Percentiles rank a stretch among this genome's conserved stretches.
Conservation (phyloP, 139 green algal genomes). For the Coccomyxa sp. region DNA sequence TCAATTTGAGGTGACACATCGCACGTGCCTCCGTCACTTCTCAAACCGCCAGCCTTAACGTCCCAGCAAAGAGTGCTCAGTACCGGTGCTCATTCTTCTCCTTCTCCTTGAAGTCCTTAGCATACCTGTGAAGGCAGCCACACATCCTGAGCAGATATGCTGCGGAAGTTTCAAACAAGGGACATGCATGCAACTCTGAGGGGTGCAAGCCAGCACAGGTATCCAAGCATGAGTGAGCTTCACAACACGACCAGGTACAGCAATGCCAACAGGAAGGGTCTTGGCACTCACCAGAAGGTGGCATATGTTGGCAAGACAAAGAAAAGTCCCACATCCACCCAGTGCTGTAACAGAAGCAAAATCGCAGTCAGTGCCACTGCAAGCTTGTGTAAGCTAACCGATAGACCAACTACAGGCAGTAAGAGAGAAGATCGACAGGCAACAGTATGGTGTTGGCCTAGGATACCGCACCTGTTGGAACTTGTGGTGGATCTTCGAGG, state of each 20-base stretch:
- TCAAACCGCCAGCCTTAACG: no score
- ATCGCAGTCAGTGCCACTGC: not conserved
- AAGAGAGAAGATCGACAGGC: no score
- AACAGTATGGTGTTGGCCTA: no score
- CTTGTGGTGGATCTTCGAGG: constrained; percentile 49
- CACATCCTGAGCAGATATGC: not conserved
- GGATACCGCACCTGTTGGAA: constrained; percentile 29
- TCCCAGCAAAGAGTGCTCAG: constrained; percentile 5
- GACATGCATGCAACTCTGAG: not conserved
- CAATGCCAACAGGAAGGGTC: no score
- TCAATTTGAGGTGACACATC: no score
- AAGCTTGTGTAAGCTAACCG: not conserved
- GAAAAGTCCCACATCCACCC: constrained; percentile 17
- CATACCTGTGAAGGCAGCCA: constrained; percentile 19
- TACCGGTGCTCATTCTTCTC: constrained; percentile 73
- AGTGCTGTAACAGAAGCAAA: constrained; percentile 14
- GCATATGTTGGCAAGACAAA: not conserved
- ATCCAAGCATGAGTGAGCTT: not conserved
- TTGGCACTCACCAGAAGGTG: constrained; percentile 13
- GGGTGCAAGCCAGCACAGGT: not conserved
- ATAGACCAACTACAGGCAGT: not conserved
- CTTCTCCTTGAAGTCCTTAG: constrained; percentile 65
- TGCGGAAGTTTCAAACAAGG: not conserved
- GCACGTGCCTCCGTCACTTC: no score
- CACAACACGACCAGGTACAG: not conserved